Conservation (phyloP, 352 stramenopile genomes). For the Phytophthora nicotianae region DNA sequence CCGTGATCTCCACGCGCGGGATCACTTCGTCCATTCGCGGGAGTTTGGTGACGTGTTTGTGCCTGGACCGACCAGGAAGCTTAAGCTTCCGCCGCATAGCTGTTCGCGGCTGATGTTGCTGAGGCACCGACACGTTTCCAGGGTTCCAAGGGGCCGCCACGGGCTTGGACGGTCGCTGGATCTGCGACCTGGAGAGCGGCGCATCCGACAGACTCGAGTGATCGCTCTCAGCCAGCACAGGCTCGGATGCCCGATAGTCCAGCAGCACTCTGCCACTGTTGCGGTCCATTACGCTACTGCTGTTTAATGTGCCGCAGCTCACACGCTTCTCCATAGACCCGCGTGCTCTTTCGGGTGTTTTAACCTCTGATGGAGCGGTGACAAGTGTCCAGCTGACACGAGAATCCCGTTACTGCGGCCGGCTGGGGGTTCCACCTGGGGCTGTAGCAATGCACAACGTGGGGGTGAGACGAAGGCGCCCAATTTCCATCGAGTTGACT, state of each 20-base stretch:
- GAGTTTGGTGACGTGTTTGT: constrained; percentile 33
- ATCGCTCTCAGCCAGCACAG: constrained; percentile 34
- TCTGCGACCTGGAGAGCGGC: constrained; percentile 34
- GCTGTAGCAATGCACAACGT: background rate
- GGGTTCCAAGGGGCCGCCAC: constrained; percentile 24
- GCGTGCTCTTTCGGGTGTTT: constrained; percentile 1
- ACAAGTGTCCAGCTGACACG: constrained; percentile 4
- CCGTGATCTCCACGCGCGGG: constrained; percentile 36
- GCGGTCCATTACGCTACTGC: constrained; percentile 29
- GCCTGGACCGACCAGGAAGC: constrained; percentile 25
- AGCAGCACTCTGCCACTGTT: constrained; percentile 23
- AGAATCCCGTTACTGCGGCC: background rate
- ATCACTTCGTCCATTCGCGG: constrained; percentile 46
- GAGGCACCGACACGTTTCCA: background rate
- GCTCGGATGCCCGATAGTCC: constrained; percentile 40
- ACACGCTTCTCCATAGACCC: constrained; percentile 22
- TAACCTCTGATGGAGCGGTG: constrained; percentile 1
- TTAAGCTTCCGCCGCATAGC: constrained; percentile 35
- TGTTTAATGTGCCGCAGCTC: constrained; percentile 23
- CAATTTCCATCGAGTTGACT: constrained; percentile 1
- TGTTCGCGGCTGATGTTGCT: constrained; percentile 15
- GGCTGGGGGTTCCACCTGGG: background rate
- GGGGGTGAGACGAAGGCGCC: background rate
- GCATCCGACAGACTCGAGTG: constrained; percentile 33
- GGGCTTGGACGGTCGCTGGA: constrained; percentile 28